Conservation (phyloP, 768 basidiomycete genomes). For the Leccinum olivaceopallidum region DNA sequence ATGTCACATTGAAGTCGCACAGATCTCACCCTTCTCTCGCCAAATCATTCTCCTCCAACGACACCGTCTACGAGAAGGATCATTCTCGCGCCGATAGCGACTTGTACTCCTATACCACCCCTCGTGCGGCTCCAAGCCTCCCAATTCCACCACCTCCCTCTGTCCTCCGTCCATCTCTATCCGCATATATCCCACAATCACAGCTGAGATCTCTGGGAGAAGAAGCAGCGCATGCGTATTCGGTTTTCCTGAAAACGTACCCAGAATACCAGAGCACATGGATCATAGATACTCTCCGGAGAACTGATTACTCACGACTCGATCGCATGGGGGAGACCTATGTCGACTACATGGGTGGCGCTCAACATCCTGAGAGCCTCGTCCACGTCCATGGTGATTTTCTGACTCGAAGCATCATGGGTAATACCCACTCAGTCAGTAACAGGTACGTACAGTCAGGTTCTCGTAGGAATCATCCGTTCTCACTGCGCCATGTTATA, state of each 20-base stretch:
- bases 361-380: slow-evolving; percentile 77
- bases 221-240: slow-evolving; percentile 45
- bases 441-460: slow-evolving; percentile 60
- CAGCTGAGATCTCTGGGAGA: slow-evolving; percentile 28
- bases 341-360: slow-evolving; percentile 86
- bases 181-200: slow-evolving; percentile 30
- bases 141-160: background rate
- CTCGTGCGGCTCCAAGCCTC: slow-evolving; percentile 1
- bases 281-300: slow-evolving; percentile 67
- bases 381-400: slow-evolving; percentile 71
- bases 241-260: slow-evolving; percentile 44
- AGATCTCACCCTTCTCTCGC: slow-evolving; percentile 37
- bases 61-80: slow-evolving; percentile 38
- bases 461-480: background rate
- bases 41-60: slow-evolving; percentile 40
- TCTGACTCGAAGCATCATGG: slow-evolving; percentile 63
- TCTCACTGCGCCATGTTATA: background rate
- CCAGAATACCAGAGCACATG: slow-evolving; percentile 68
- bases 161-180: slow-evolving; percentile 11
- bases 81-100: slow-evolving; percentile 16
- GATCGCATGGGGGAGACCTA: slow-evolving; percentile 70
- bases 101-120: background rate
- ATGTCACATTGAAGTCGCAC: slow-evolving; percentile 41
- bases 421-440: slow-evolving; percentile 84
- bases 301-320: slow-evolving; percentile 60